Percentiles rank a stretch among this genome's conserved stretches.
phyloP scores from a whole-genome alignment of 2,329 filamentous ascomycete genomes.

The Neophaeococcomyces aloes region DNA sequence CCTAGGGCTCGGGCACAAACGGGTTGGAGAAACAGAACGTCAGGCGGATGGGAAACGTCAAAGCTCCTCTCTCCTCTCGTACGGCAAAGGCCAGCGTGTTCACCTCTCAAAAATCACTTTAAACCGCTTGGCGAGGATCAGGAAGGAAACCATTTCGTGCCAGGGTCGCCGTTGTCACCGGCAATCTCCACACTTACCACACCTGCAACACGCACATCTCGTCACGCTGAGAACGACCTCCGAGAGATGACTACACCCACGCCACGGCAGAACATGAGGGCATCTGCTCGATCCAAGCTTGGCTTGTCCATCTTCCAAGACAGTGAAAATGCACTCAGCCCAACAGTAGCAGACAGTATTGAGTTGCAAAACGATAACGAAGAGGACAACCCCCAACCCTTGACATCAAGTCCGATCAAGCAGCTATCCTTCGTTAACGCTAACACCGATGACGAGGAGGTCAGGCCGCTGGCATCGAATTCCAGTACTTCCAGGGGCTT shows the following conservation, averaged over 20 bases:
- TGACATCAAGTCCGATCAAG: too few species aligned
- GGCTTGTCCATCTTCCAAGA: too few species aligned
- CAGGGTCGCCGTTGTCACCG: conserved; percentile 5
- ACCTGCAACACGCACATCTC: background rate
- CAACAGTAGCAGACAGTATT: too few species aligned
- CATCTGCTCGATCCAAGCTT: too few species aligned
- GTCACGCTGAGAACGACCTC: background rate
- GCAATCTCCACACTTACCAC: background rate
- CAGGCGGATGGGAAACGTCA: background rate
- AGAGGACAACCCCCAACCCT: too few species aligned
- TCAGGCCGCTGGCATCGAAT: too few species aligned
- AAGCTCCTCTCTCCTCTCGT: conserved; percentile 2
- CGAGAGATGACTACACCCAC: conserved; percentile 3
- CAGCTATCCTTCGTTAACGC: too few species aligned
- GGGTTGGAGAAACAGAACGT: conserved; percentile 3
- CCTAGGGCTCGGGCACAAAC: conserved; percentile 1
- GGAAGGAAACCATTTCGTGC: background rate
- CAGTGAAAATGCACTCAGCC: too few species aligned
- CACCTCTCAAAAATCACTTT: conserved; percentile 3
- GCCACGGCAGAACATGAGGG: conserved; percentile 3
- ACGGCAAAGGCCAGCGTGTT: conserved; percentile 1
- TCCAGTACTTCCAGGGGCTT: too few species aligned
- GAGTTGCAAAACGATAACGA: too few species aligned
- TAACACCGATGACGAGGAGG: too few species aligned
- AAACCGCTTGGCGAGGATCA: background rate